A percentile compares a stretch with the other conserved stretches of the same genome.
Evolutionary conservation across 2,329 filamentous ascomycete genomes (phyloP).

Genomic region (Claviceps humidiphila): DNA sequence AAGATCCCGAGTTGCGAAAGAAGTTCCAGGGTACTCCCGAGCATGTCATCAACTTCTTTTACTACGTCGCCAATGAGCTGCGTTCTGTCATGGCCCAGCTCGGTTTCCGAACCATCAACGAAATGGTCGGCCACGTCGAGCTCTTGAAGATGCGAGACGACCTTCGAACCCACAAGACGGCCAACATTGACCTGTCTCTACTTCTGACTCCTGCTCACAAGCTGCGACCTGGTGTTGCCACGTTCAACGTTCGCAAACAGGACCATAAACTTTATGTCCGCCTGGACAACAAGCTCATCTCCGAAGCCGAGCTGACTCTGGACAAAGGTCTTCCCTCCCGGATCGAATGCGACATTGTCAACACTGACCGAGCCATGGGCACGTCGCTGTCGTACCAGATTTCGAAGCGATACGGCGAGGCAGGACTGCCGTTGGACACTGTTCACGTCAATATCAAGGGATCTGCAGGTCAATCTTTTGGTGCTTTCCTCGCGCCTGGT

Average conservation of each 20-base stretch:
- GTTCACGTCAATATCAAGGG: slow-evolving; percentile 95
- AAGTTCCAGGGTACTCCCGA: slow-evolving; percentile 91
- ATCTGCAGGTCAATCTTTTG: slow-evolving; percentile 92
- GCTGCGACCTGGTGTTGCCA: slow-evolving; percentile 83
- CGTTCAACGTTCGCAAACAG: slow-evolving; percentile 96
- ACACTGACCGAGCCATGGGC: slow-evolving; percentile 88
- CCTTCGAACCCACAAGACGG: slow-evolving; percentile 73
- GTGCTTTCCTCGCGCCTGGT: slow-evolving; percentile 85
- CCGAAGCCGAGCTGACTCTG: slow-evolving; percentile 84
- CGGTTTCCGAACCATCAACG: slow-evolving; percentile 88
- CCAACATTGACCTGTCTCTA: slow-evolving; percentile 84
- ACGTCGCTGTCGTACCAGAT: slow-evolving; percentile 93
- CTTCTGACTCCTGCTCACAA: slow-evolving; percentile 94
- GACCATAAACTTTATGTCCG: slow-evolving; percentile 88
- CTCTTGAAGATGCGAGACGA: slow-evolving; percentile 78
- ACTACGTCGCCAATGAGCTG: slow-evolving; percentile 92
- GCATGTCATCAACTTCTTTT: slow-evolving; percentile 98
- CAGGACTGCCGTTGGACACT: slow-evolving; percentile 79
- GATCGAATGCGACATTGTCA: slow-evolving; percentile 92
- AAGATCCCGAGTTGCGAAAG: slow-evolving; percentile 85
- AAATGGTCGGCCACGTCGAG: slow-evolving; percentile 93
- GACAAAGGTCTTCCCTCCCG: slow-evolving; percentile 88
- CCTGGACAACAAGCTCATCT: slow-evolving; percentile 93
- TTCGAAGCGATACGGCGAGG: slow-evolving; percentile 81
- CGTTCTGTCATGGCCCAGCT: slow-evolving; percentile 94